These are phyloP conservation scores for Artemisia annua DNA, from an alignment of 129 eudicot species.

Conservation along the genomic window DNA sequence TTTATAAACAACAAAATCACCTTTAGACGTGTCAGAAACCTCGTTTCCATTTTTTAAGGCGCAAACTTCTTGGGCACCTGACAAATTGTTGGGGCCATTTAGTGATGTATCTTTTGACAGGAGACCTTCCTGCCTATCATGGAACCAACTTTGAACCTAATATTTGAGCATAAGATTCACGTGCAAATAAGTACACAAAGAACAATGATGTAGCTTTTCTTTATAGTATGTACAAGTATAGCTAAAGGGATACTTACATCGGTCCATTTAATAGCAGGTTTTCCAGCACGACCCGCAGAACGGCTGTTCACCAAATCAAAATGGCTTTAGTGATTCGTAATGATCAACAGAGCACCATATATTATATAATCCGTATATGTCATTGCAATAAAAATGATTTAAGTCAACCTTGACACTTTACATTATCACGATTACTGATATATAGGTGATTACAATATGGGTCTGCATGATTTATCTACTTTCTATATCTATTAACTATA, in stretches of 20 bases:
- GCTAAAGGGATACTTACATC: conserved; percentile 45
- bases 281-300: conserved; percentile 76
- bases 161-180: neutral
- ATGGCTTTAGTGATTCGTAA: neutral
- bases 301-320: conserved; percentile 45
- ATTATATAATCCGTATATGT: too few species aligned
- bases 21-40: conserved; percentile 34
- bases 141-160: conserved; percentile 73
- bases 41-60: conserved; percentile 34
- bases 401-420: neutral
- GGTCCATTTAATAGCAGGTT: conserved; percentile 70
- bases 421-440: neutral
- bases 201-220: neutral
- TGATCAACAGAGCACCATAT: too few species aligned
- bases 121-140: conserved; percentile 40
- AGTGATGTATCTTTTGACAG: conserved; percentile 27
- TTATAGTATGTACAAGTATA: neutral
- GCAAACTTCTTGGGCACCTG: conserved; percentile 32
- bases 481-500: too few species aligned
- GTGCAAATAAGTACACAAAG: conserved; percentile 11
- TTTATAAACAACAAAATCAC: conserved; percentile 27
- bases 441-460: too few species aligned
- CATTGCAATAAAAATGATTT: too few species aligned
- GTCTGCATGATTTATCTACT: too few species aligned
- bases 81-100: too few species aligned